Conservation (phyloP, 2,329 filamentous ascomycete species). For the Fonsecaea multimorphosa region DNA sequence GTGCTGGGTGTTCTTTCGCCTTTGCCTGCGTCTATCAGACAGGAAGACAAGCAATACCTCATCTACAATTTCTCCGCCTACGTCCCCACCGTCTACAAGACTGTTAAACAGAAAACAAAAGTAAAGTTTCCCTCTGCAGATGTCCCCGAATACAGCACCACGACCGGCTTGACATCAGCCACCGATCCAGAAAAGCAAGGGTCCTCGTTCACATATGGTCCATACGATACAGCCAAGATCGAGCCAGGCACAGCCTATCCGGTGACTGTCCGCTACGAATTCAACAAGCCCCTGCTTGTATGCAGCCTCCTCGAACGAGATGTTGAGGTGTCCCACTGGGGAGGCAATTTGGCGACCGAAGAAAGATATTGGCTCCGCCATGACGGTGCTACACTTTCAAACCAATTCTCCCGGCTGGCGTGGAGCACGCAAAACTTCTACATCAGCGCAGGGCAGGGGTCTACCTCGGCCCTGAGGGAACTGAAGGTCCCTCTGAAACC, state of each 20-base stretch:
- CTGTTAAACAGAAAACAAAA: constrained; percentile 94
- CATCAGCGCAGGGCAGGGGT: constrained; percentile 60
- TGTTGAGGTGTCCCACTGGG: constrained; percentile 96
- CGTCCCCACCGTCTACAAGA: constrained; percentile 80
- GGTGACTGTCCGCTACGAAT: constrained; percentile 87
- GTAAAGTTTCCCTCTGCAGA: constrained; percentile 81
- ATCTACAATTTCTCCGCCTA: constrained; percentile 86
- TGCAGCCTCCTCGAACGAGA: constrained; percentile 82
- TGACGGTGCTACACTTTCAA: constrained; percentile 77
- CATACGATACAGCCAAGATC: constrained; percentile 72
- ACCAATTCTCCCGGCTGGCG: constrained; percentile 76
- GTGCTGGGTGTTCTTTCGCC: constrained; percentile 78
- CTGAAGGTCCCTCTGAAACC: constrained; percentile 78
- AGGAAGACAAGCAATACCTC: constrained; percentile 86
- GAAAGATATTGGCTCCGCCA: constrained; percentile 90
- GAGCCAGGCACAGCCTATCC: constrained; percentile 76
- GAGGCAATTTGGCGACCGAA: constrained; percentile 92
- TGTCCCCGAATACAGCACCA: constrained; percentile 82
- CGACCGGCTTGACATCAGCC: constrained; percentile 63
- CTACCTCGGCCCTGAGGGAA: constrained; percentile 78
- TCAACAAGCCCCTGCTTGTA: constrained; percentile 87
- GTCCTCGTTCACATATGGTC: constrained; percentile 84
- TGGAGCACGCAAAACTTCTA: constrained; percentile 77
- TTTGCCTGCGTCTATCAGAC: constrained; percentile 80
- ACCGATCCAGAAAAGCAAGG: constrained; percentile 81